A percentile compares a stretch with the other conserved stretches of the same genome.
These are phyloP conservation scores for Neonectria neomacrospora DNA, from an alignment of 2,329 filamentous ascomycete genomes.

Conservation along the genomic window DNA sequence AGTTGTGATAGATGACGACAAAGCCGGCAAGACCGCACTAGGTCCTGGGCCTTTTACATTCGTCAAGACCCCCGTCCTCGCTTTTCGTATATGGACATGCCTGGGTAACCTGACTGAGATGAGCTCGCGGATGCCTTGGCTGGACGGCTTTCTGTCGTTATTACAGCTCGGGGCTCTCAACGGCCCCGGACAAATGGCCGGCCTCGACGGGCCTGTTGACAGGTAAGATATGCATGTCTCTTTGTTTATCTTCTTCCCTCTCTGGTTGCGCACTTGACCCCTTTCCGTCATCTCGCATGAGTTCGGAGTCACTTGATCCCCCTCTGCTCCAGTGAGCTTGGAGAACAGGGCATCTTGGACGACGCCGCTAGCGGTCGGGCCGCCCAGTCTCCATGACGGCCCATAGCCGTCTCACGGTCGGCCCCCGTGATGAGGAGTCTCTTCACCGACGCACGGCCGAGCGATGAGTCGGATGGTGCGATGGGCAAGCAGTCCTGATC, in stretches of 20 bases:
- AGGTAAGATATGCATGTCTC: conserved; percentile 73
- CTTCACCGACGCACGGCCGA: neutral
- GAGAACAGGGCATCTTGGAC: conserved; percentile 38
- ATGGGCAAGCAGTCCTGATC: conserved; percentile 21
- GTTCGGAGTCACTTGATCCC: conserved; percentile 58
- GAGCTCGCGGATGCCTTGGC: conserved; percentile 88
- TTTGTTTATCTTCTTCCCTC: conserved; percentile 45
- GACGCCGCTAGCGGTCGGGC: conserved; percentile 34
- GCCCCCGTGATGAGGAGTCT: conserved; percentile 2
- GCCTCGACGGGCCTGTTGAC: conserved; percentile 82
- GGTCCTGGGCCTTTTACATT: conserved; percentile 30
- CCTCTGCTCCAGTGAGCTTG: conserved; percentile 51
- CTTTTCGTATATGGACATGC: conserved; percentile 82
- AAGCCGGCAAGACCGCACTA: conserved; percentile 36
- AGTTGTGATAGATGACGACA: conserved; percentile 30
- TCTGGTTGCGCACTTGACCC: conserved; percentile 30
- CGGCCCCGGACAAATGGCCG: conserved; percentile 80
- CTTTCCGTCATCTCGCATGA: conserved; percentile 58
- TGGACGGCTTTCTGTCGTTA: conserved; percentile 79
- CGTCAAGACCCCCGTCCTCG: conserved; percentile 72
- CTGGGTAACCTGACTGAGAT: conserved; percentile 78
- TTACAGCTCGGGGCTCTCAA: conserved; percentile 77
- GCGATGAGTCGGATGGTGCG: conserved; percentile 3
- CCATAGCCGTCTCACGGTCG: conserved; percentile 29
- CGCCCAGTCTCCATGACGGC: conserved; percentile 34